Evolutionary conservation across 345 rosid genomes (phyloP), one percentile per base, ranked within the genome.

Genomic region (Populus ilicifolia): DNA sequence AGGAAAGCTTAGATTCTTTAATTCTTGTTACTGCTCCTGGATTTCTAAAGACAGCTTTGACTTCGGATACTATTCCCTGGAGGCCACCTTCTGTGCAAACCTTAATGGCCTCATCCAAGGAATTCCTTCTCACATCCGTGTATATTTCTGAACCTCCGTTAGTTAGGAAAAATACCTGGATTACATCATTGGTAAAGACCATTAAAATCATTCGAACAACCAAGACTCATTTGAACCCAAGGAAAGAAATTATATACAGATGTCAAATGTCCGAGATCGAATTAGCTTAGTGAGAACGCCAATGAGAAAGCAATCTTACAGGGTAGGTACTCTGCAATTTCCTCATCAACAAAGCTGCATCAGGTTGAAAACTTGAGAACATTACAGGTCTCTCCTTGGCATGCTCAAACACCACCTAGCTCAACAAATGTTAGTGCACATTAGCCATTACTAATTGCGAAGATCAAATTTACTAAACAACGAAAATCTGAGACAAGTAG

Each of bases 61-160:
- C 78, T 74, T 81, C 80, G 27, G 75, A 77, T 30, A 81, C 84
- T 13, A 77, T 81, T 61, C 84, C 84, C 64, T 81, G 84, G 67
- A 81, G 67, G 13, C 75, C 68, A 48, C 84, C 84, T 38, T 81
- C 84, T 1, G 5, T 23, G 61, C 84, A 77, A 48, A 81, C 74
- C 48, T 81, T 73, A 44, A 81, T 77, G 41, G 84, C 80, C 21
- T 73, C 80, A 25, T 81, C 80, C 63, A 81, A 61, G 2, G 84
- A 81, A 63, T 81, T 81, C 56, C 84, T 81, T 69, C 84, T 73
- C 2, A 50, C n/a, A 21, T 81, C 80, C 25, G 17, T n/a, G 46
- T 72, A 74, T 62, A 48, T 77, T 74, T 81, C 80, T 0, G 80
- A 77, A 20, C 84, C 80, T 18, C 84, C 84, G 50, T 81, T 81